Conservation (phyloP, 768 basidiomycete species). For the Crepidotus variabilis region DNA sequence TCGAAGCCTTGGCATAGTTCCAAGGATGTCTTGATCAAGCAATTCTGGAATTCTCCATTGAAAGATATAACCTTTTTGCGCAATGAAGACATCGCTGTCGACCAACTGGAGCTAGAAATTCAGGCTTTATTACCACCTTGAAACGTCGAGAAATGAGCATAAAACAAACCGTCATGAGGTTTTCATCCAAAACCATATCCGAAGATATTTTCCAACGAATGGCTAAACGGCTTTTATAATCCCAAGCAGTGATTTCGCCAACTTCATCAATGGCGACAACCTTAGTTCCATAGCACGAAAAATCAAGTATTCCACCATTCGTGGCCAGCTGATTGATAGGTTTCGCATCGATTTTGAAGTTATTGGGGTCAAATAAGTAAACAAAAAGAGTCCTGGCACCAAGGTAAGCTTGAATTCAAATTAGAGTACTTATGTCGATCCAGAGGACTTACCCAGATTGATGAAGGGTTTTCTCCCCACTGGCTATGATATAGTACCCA, state of each 20-base stretch:
- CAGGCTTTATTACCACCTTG: background rate
- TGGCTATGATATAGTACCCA: too few relatives aligned
- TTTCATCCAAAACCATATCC: background rate
- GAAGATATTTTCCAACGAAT: background rate
- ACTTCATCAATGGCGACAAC: background rate
- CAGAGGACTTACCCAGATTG: too few relatives aligned
- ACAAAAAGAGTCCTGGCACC: too few relatives aligned
- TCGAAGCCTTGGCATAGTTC: background rate
- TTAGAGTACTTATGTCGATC: too few relatives aligned
- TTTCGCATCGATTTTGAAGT: too few relatives aligned
- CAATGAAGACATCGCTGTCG: background rate
- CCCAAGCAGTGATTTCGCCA: background rate
- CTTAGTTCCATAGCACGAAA: background rate
- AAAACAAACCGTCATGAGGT: background rate
- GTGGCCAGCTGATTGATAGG: background rate
- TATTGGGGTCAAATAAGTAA: too few relatives aligned
- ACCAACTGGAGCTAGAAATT: background rate
- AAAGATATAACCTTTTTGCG: background rate
- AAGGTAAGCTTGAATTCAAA: too few relatives aligned
- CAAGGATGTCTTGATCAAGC: background rate
- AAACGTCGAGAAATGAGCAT: background rate
- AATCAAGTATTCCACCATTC: background rate
- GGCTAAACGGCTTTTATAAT: background rate
- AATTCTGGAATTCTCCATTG: background rate
- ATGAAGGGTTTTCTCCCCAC: too few relatives aligned